A percentile compares a stretch with the other conserved stretches of the same genome.
Evolutionary conservation across 371 early-diverging fungal species (phyloP).

Genomic region (Rhizomucor miehei): DNA sequence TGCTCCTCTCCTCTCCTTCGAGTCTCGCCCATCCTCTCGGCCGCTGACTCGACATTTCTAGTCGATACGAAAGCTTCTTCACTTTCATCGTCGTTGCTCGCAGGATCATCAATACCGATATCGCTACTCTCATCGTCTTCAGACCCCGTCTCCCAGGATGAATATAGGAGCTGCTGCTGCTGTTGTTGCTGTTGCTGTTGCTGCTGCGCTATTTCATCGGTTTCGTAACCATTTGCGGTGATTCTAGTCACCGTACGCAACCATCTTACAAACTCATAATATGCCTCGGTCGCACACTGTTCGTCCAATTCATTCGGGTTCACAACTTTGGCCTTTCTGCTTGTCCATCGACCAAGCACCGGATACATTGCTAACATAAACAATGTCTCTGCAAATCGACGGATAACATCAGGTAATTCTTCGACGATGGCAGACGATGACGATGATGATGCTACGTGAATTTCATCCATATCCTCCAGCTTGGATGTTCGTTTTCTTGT

Average conservation of each 20-base stretch:
- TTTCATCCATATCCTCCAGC: neutral
- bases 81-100: slow-evolving; percentile 8
- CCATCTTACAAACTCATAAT: slow-evolving; percentile 26
- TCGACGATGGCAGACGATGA: neutral
- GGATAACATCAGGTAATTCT: slow-evolving; percentile 20
- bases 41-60: slow-evolving; percentile 24
- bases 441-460: neutral
- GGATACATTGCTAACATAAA: slow-evolving; percentile 29
- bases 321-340: slow-evolving; percentile 6
- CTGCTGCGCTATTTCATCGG: no score
- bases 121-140: neutral
- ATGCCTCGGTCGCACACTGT: slow-evolving; percentile 12
- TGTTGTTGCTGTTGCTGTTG: no score
- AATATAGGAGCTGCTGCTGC: no score
- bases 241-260: slow-evolving; percentile 4
- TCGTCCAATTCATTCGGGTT: slow-evolving; percentile 21
- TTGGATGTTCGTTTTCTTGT: neutral
- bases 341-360: slow-evolving; percentile 29
- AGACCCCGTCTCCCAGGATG: neutral
- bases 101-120: neutral
- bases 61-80: slow-evolving; percentile 7
- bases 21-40: slow-evolving; percentile 27
- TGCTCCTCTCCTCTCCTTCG: slow-evolving; percentile 25
- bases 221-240: neutral
- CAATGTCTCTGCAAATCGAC: slow-evolving; percentile 18